phyloP scores from a whole-genome alignment of 179 eudicot species.

The Patellifolia procumbens region DNA sequence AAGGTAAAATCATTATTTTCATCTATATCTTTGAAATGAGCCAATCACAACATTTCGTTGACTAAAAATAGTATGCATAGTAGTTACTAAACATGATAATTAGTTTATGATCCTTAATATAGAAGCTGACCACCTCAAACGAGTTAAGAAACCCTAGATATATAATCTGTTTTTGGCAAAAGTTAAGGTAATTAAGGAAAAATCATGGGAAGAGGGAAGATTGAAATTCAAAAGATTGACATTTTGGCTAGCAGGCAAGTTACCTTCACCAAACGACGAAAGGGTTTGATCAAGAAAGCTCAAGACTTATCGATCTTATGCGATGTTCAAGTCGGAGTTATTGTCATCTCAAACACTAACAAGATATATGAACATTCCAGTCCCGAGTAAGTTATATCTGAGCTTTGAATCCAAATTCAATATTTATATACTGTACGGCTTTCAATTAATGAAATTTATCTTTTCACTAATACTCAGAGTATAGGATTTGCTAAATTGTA shows the following conservation, averaged over 20 bases:
- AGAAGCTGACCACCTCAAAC: not conserved
- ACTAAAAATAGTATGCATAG: not conserved
- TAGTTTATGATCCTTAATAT: too few species aligned
- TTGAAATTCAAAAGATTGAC: not conserved
- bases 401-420: not conserved
- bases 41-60: not conserved
- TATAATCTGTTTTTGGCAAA: too few species aligned
- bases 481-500: too few species aligned
- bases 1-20: too few species aligned
- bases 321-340: not conserved
- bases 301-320: not conserved
- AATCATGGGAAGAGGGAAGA: constrained; percentile 9
- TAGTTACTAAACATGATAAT: not conserved
- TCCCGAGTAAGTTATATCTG: not conserved
- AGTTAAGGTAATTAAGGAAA: not conserved
- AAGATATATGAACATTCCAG: not conserved
- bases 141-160: not conserved
- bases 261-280: not conserved
- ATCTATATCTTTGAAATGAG: too few species aligned
- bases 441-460: too few species aligned
- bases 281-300: constrained; percentile 4
- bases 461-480: too few species aligned
- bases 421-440: too few species aligned
- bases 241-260: constrained; percentile 1
- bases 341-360: not conserved